These are phyloP conservation scores for Chrysanthemum makinoi DNA, from an alignment of 129 eudicot species.

Conservation along the genomic window DNA sequence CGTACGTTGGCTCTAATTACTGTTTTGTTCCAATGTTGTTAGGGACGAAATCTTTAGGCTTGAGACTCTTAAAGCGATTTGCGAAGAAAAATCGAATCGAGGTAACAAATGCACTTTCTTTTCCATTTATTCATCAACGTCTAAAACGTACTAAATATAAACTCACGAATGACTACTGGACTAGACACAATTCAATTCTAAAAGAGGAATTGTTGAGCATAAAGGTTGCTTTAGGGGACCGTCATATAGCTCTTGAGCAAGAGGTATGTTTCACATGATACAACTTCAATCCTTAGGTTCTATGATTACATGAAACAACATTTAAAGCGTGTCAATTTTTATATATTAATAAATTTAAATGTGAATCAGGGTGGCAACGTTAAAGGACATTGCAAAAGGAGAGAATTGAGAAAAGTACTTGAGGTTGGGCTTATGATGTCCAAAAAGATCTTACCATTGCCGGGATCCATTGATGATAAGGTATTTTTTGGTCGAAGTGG, in stretches of 20 bases:
- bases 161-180: slow-evolving; percentile 29
- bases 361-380: slow-evolving; percentile 55
- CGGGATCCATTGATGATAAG: slow-evolving; percentile 59
- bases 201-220: slow-evolving; percentile 53
- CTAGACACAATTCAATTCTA: slow-evolving; percentile 50
- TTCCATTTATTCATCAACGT: no score
- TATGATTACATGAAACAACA: neutral
- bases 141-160: neutral
- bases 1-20: neutral
- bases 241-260: slow-evolving; percentile 65
- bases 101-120: no score
- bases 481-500: slow-evolving; percentile 39
- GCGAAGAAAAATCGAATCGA: neutral
- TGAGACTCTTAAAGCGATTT: slow-evolving; percentile 52
- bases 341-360: neutral
- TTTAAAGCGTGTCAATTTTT: neutral
- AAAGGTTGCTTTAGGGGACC: slow-evolving; percentile 63
- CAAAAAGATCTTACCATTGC: slow-evolving; percentile 33
- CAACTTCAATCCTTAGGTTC: neutral
- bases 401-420: slow-evolving; percentile 56
- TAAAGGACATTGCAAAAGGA: slow-evolving; percentile 66
- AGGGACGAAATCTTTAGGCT: slow-evolving; percentile 81
- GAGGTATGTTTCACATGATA: slow-evolving; percentile 48
- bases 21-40: slow-evolving; percentile 16
- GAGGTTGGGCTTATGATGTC: slow-evolving; percentile 57